Base-by-base conservation (phyloP, 2,329 filamentous ascomycete genomes). In the Sordariomycetes sp. region DNA sequence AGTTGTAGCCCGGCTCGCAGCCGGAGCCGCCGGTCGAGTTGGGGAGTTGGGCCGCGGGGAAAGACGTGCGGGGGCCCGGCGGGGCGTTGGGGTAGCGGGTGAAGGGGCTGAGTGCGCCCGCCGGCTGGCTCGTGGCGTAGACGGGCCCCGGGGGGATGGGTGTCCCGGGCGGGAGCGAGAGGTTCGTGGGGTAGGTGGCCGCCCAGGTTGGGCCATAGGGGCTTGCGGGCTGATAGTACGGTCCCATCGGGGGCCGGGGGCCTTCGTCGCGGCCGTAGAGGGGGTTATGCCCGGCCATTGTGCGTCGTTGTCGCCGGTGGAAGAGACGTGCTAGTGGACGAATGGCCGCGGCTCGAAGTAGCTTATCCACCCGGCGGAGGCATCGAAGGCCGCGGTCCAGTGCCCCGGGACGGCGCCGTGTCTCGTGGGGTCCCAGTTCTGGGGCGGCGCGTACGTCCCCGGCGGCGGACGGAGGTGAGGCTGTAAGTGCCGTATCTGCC, bases 1-100 rank as follows among this genome's bases (percentile, higher is more conserved):
- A 82, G 68, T 82, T 81, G 70, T 83, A 85, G 1, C 81, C 82
- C 0, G 78, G 79, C 62, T 84, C 81, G 59, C 77, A 77, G 48
- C 81, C 79, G 1, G 76, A 72, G 24, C 80, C 80, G 52, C 81
- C 79, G 0, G 78, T 78, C 0, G 76, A 74, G 67, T 84, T 82
- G 53, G 72, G 74, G 68, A 85, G 70, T 61, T 80, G 76, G 32
- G 76, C 72, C 0, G 78, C 78, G 0, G 79, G 77, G 59, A 78
- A 74, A 1, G 70, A 66, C 0, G 68, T 60, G 61, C 77, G 72
- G 58, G 76, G 70, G 8, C 63, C 63, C 0, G 79, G 76, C 22
- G 70, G 69, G 0, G 72, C 65, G 56, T 74, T 70, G 0, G 74
- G 70, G n/a, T 68, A 62, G 2, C 76, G 75, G 1, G 65, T 63